These are phyloP conservation scores for Silene vulgaris DNA, from an alignment of 179 eudicot genomes.

Conservation along the genomic window DNA sequence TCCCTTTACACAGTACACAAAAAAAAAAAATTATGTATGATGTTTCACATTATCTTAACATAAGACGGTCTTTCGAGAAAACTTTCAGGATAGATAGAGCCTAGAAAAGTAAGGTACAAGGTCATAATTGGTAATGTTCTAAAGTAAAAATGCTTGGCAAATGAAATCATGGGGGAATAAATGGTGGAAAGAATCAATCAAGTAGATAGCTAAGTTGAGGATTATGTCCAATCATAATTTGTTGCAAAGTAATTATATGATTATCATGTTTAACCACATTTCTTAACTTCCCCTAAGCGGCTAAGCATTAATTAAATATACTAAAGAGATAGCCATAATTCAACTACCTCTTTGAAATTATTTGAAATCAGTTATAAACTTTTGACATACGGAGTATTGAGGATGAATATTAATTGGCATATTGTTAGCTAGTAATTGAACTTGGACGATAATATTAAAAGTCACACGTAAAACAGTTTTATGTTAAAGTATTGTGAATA, in stretches of 20 bases:
- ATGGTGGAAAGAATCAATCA: constrained; percentile 30
- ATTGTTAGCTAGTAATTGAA: too few relatives aligned
- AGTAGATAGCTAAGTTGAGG: constrained; percentile 15
- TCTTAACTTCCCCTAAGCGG: neutral
- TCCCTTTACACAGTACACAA: too few relatives aligned
- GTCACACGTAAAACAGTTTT: too few relatives aligned
- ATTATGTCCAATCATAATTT: constrained; percentile 22
- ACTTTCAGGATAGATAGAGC: neutral
- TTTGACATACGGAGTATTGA: too few relatives aligned
- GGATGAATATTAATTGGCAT: too few relatives aligned
- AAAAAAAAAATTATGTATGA: too few relatives aligned
- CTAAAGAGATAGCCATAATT: neutral
- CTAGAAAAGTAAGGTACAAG: constrained; percentile 5
- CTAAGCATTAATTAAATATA: neutral
- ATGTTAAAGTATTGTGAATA: too few relatives aligned
- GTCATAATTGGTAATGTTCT: neutral
- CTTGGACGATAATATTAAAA: too few relatives aligned
- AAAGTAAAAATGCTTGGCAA: neutral
- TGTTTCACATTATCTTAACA: too few relatives aligned
- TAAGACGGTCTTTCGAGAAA: too few relatives aligned
- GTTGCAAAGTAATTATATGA: constrained; percentile 28
- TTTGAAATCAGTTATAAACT: neutral
- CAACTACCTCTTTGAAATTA: constrained; percentile 5
- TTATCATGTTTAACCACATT: constrained; percentile 19
- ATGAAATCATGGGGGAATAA: constrained; percentile 14